Evolutionary conservation across 108 stramenopile genomes (phyloP).

Genomic region (Nannochloropsis oceanica): DNA sequence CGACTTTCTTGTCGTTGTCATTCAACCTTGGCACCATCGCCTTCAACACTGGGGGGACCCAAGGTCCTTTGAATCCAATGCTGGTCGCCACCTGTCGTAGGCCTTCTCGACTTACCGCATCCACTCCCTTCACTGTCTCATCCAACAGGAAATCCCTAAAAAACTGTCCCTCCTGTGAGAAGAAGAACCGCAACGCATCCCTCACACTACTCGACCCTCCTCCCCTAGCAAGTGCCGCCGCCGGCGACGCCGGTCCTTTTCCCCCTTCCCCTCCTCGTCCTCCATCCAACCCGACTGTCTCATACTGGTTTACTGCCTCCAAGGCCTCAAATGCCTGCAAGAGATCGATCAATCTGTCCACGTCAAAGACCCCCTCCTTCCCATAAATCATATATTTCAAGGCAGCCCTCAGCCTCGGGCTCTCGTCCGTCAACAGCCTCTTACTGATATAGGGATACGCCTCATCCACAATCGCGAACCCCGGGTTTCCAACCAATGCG

Average conservation of each 20-base stretch:
- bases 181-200: conserved; percentile 76
- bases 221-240: conserved; percentile 46
- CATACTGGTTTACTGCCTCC: conserved; percentile 46
- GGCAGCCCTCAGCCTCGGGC: conserved; percentile 60
- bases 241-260: conserved; percentile 53
- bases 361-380: conserved; percentile 64
- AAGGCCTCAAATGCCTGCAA: conserved; percentile 69
- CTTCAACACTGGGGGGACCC: conserved; percentile 8
- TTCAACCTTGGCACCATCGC: conserved; percentile 16
- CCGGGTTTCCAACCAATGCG: conserved; percentile 81
- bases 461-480: conserved; percentile 84
- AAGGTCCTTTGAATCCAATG: background rate
- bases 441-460: conserved; percentile 83
- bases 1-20: conserved; percentile 18
- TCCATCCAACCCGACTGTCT: conserved; percentile 63
- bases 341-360: conserved; percentile 76
- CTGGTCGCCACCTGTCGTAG: conserved; percentile 10
- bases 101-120: conserved; percentile 12
- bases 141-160: conserved; percentile 78
- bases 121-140: conserved; percentile 45
- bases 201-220: conserved; percentile 44
- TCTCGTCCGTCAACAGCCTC: conserved; percentile 68
- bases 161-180: conserved; percentile 65
- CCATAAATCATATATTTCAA: conserved; percentile 88
- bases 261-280: conserved; percentile 40